Evolutionary conservation across 495 filamentous ascomycete species (phyloP), one percentile per base, ranked within the genome.

Genomic region (Aspergillus biplanus): DNA sequence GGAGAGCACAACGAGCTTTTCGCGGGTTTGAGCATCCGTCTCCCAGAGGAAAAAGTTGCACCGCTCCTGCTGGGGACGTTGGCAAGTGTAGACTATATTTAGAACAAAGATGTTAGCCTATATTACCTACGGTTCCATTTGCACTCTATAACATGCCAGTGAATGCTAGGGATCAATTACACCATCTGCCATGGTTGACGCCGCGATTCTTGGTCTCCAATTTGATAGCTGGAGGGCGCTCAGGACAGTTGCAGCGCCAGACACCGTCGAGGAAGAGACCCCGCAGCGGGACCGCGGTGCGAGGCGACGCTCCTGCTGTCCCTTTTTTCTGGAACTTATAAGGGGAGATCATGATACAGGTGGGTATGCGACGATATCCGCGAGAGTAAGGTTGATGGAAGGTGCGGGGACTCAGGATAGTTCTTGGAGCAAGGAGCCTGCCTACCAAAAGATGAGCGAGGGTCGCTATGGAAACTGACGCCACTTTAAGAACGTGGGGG

Each of bases 11-110:
- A 77, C 74, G 12, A 69, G 66, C 65, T 80, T 78, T 67, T 90
- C 87, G 15, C 87, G 81, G 18, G 61, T 62, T 37, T 81, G 73
- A 0, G 89, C 90, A n/a, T 86, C 82, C 33, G 86, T 83, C 33
- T 81, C 79, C 85, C 87, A 93, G 3, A 92, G 74, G 70, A 92
- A 93, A 79, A 92, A 92, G 15, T 79, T 76, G 72, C 90, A 93
- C 42, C 78, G 75, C 47, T 78, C 66, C 1, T 74, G 66, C 33
- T 79, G 75, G 7, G 75, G 69, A 63, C 84, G 82, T 59, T 84
- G 84, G 70, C 90, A 92, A 7, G 80, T 86, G 68, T 89, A 92
- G 72, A 92, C 82, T 85, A 32, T 11, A 50, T 27, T 27, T 9
- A 27, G 16, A 50, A 6, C 8, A 50, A 53, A 15, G 4, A 15